These are phyloP conservation scores for Pyronema domesticum DNA, from an alignment of 495 filamentous ascomycete species.

Conservation along the genomic window DNA sequence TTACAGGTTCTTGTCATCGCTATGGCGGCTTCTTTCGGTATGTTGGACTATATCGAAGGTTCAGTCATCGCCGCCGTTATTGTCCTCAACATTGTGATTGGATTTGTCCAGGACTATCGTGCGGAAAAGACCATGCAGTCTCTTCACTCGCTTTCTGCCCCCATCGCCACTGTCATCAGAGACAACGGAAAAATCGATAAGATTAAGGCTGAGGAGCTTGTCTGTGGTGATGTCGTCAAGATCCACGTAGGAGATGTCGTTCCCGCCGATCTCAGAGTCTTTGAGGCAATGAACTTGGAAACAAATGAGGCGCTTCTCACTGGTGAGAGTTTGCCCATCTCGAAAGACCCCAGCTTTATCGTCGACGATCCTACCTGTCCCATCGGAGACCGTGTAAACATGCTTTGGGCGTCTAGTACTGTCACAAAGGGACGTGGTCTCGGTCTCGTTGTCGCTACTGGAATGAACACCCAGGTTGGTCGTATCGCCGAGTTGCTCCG, in stretches of 20 bases:
- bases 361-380: constrained; percentile 27
- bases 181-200: constrained; percentile 35
- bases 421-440: constrained; percentile 52
- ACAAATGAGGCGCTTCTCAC: constrained; percentile 59
- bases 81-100: constrained; percentile 50
- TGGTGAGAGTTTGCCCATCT: constrained; percentile 59
- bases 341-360: constrained; percentile 32
- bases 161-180: constrained; percentile 47
- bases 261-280: constrained; percentile 48
- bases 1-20: constrained; percentile 51
- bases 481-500: constrained; percentile 48
- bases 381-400: constrained; percentile 50
- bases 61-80: constrained; percentile 60
- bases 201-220: constrained; percentile 45
- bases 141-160: constrained; percentile 46
- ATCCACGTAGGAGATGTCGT: constrained; percentile 53
- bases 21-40: constrained; percentile 58
- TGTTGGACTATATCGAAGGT: constrained; percentile 57
- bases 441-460: constrained; percentile 52
- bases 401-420: constrained; percentile 53
- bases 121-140: constrained; percentile 61
- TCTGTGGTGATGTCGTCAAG: constrained; percentile 52
- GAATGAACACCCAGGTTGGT: constrained; percentile 56
- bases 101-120: constrained; percentile 55
- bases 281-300: constrained; percentile 54